Percentiles rank a stretch among this genome's conserved stretches.
These are phyloP conservation scores for Zygotorulaspora chibaensis DNA, from an alignment of 805 yeast genomes.

Conservation along the genomic window DNA sequence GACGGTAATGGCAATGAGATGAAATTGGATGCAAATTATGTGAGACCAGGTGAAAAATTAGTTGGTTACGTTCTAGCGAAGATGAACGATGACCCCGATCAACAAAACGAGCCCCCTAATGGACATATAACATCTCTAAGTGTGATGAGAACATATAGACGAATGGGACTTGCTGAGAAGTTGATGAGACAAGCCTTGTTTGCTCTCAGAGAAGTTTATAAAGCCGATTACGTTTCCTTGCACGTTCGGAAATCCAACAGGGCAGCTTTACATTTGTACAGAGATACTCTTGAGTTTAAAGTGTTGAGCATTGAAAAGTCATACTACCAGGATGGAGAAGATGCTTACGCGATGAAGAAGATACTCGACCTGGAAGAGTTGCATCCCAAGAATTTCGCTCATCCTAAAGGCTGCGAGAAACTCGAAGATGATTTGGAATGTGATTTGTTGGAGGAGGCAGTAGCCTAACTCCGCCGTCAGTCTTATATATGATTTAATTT, in stretches of 20 bases:
- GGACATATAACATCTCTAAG: constrained; percentile 94
- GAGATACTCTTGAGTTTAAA: constrained; percentile 79
- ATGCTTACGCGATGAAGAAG: constrained; percentile 93
- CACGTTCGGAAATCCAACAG: constrained; percentile 92
- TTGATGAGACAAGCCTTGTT: constrained; percentile 80
- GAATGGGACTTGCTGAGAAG: constrained; percentile 92
- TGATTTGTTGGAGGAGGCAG: constrained; percentile 42
- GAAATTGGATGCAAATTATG: constrained; percentile 62
- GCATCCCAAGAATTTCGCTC: constrained; percentile 53
- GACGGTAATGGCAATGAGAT: constrained; percentile 22
- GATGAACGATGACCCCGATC: constrained; percentile 90
- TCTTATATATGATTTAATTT: neutral
- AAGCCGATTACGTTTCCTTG: constrained; percentile 77
- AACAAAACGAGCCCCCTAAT: constrained; percentile 68
- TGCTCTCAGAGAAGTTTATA: constrained; percentile 75
- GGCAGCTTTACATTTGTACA: constrained; percentile 89
- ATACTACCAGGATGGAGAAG: constrained; percentile 97
- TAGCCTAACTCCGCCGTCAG: neutral
- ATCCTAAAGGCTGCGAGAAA: constrained; percentile 29
- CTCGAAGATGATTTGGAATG: constrained; percentile 53
- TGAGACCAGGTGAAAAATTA: constrained; percentile 63
- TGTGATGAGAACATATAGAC: constrained; percentile 92
- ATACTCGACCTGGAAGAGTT: constrained; percentile 56
- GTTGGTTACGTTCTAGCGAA: constrained; percentile 97
- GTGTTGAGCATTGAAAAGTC: constrained; percentile 75